Conservation (phyloP, 1,284 basidiomycete genomes). For the Mycena citricolor region DNA sequence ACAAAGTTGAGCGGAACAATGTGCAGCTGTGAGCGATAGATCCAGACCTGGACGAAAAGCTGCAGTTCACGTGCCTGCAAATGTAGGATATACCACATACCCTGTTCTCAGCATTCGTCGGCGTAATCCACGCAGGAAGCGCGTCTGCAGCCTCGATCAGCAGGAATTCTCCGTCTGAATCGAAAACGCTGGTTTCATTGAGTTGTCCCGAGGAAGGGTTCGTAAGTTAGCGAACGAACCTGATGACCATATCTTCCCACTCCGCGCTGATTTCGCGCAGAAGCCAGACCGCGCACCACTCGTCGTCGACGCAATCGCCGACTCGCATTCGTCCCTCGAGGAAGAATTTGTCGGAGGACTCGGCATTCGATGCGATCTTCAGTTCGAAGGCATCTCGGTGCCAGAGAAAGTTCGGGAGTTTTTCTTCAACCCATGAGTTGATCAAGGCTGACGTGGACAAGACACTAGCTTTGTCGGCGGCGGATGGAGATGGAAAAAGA, state of each 20-base stretch:
- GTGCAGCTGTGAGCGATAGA: constrained; percentile 79
- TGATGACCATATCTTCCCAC: constrained; percentile 79
- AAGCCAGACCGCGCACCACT: constrained; percentile 93
- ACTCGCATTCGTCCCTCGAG: constrained; percentile 82
- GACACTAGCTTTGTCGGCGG: constrained; percentile 58
- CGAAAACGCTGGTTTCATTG: constrained; percentile 58
- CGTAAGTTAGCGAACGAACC: constrained; percentile 43
- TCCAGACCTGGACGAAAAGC: constrained; percentile 76
- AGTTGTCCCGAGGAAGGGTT: constrained; percentile 15
- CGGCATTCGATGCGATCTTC: constrained; percentile 56
- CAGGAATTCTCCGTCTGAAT: constrained; percentile 95
- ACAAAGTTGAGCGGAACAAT: constrained; percentile 78
- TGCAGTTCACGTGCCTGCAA: constrained; percentile 29
- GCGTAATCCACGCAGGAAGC: constrained; percentile 89
- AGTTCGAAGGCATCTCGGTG: constrained; percentile 87
- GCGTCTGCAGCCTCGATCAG: constrained; percentile 94
- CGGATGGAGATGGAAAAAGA: constrained; percentile 57
- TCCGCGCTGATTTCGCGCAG: constrained; percentile 70
- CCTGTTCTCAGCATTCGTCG: constrained; percentile 88
- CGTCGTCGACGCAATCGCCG: constrained; percentile 93
- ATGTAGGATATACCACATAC: constrained; percentile 50
- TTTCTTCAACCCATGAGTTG: constrained; percentile 51
- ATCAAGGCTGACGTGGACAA: constrained; percentile 73
- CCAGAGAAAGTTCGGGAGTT: constrained; percentile 78
- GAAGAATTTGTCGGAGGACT: constrained; percentile 46